Percentiles rank a stretch among this genome's conserved stretches.
Conservation (phyloP, 352 stramenopile species). For the Phytopythium vexans region DNA sequence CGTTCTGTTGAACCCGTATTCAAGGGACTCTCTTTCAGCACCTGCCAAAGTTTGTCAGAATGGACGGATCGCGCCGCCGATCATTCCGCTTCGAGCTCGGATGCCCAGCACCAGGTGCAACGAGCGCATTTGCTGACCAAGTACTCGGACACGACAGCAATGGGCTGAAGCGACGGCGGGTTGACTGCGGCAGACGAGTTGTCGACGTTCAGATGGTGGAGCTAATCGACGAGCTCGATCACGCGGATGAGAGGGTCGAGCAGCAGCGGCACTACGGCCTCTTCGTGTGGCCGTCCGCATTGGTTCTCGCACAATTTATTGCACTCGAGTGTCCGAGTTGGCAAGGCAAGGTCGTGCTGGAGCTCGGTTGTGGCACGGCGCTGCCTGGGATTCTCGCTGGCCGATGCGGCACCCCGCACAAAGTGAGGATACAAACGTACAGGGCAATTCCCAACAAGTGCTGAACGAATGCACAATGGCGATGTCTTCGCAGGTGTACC, state of each 20-base stretch:
- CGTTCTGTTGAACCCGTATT: too few species aligned
- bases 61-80: too few species aligned
- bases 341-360: constrained; percentile 40
- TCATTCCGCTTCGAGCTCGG: too few species aligned
- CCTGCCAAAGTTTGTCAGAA: too few species aligned
- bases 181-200: not conserved
- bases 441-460: not conserved
- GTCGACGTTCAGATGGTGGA: constrained; percentile 50
- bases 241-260: constrained; percentile 32
- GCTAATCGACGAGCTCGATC: constrained; percentile 41
- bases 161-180: constrained; percentile 16
- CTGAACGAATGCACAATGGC: not conserved
- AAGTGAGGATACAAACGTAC: constrained; percentile 7
- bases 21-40: too few species aligned
- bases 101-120: too few species aligned
- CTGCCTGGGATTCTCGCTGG: constrained; percentile 60
- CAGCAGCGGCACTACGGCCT: constrained; percentile 48
- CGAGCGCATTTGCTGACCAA: too few species aligned
- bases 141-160: too few species aligned
- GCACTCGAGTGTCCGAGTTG: constrained; percentile 24
- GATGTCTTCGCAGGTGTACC: constrained; percentile 23
- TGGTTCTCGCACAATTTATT: constrained; percentile 49
- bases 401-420: constrained; percentile 24
- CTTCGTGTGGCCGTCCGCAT: constrained; percentile 64
- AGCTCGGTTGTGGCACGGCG: constrained; percentile 65